Evolutionary conservation across 768 basidiomycete species (phyloP).

Genomic region (Hericium coralloides): DNA sequence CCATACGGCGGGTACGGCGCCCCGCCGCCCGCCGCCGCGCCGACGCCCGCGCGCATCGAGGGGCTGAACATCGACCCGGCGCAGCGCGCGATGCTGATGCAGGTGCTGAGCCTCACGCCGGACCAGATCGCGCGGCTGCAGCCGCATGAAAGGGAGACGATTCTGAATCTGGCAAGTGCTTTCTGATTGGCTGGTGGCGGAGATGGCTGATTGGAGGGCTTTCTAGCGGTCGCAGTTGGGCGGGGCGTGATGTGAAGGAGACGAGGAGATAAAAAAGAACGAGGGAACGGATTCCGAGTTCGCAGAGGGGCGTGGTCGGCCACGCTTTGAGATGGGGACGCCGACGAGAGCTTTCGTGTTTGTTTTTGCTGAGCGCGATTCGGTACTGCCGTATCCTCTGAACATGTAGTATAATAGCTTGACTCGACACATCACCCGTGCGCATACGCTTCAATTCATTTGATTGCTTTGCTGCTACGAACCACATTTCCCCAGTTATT

Average conservation of each 20-base stretch:
- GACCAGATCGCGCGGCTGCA: slow-evolving; percentile 81
- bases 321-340: no score
- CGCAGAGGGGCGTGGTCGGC: no score
- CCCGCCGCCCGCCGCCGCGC: slow-evolving; percentile 21
- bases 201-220: not conserved
- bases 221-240: slow-evolving; percentile 11
- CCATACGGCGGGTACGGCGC: slow-evolving; percentile 12
- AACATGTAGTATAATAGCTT: no score
- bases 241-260: not conserved
- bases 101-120: slow-evolving; percentile 72
- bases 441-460: no score
- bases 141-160: slow-evolving; percentile 67
- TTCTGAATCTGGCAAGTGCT: slow-evolving; percentile 24
- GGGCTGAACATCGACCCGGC: slow-evolving; percentile 11
- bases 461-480: no score
- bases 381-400: no score
- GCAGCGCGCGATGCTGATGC: slow-evolving; percentile 61
- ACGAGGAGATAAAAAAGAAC: no score
- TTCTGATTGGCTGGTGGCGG: not conserved
- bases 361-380: no score
- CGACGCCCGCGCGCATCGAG: slow-evolving; percentile 22
- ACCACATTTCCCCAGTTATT: not conserved
- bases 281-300: no score
- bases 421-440: no score
- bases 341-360: no score